A percentile compares a stretch with the other conserved stretches of the same genome.
Conservation (phyloP, 805 yeast genomes). For the Priceomyces fermenticarens region DNA sequence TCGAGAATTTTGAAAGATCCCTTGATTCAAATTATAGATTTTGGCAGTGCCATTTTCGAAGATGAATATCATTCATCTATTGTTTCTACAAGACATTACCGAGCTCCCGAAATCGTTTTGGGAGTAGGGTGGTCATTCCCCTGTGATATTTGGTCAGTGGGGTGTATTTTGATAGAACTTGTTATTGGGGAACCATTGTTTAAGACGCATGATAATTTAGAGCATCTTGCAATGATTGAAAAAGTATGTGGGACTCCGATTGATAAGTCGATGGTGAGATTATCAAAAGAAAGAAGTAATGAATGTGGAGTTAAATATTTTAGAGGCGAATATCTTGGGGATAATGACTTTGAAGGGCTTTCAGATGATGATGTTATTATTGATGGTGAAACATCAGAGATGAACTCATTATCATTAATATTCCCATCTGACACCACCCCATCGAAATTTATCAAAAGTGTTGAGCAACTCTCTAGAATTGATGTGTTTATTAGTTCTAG, state of each 20-base stretch:
- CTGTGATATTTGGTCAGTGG: constrained; percentile 96
- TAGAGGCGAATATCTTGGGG: constrained; percentile 19
- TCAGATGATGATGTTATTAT: constrained; percentile 24
- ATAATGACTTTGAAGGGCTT: constrained; percentile 8
- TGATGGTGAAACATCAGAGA: constrained; percentile 27
- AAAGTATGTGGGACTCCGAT: constrained; percentile 60
- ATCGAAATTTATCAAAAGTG: constrained; percentile 34
- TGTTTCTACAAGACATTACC: constrained; percentile 91
- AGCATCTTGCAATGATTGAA: constrained; percentile 95
- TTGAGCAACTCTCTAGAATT: constrained; percentile 38
- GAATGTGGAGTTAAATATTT: constrained; percentile 41
- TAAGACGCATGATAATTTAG: constrained; percentile 91
- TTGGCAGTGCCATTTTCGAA: constrained; percentile 93
- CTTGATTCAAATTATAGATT: constrained; percentile 84
- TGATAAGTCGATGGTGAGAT: constrained; percentile 38
- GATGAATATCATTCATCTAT: constrained; percentile 92
- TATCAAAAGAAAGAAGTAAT: constrained; percentile 31
- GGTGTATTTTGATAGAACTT: constrained; percentile 87
- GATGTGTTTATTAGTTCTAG: constrained; percentile 43
- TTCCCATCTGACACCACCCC: constrained; percentile 42
- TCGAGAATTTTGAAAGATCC: constrained; percentile 67
- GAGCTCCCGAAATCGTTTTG: constrained; percentile 94
- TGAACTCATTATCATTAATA: constrained; percentile 24
- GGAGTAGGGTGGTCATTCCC: constrained; percentile 98
- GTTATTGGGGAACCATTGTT: constrained; percentile 93